Evolutionary conservation across 148 eudicot species (phyloP), one percentile per base, ranked within the genome.

Genomic region (Rhododendron kiyosumense): DNA sequence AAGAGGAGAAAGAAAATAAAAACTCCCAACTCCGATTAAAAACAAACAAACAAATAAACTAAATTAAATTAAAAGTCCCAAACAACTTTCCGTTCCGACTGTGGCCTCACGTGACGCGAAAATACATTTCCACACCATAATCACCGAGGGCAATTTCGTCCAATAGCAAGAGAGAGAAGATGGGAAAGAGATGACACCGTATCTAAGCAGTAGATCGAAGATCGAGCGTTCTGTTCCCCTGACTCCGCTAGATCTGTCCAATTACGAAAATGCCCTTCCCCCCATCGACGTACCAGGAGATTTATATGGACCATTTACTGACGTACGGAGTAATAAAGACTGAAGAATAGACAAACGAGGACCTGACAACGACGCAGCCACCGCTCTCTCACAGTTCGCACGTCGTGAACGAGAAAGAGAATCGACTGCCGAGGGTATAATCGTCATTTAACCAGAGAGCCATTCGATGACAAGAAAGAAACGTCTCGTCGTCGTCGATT

Each of bases 1-100:
- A 87, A 84, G 79, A 67, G 84, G 84, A 67, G 69, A 9, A 26
- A 65, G 14, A 8, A 5, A n/a, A n/a, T 67, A 67, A 65, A 65
- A 59, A 59, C n/a, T 59, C 65, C 65, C 9, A 59, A 7, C 20
- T 59, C 65, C 65, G 8, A 59, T 59, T 59, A 59, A 59, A 41
- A 59, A 59, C n/a, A 49, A 49, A 49, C n/a, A 22, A 59, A 20
- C 3, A 20, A 59, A 52, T 13, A 13, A 52, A 52, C 17, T 3
- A 52, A 52, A 3, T 54, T 4, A 17, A 54, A 54, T 78, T 15
- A 79, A 78, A 20, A 45, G 24, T 79, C 30, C 71, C 49, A 38
- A 41, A 69, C 34, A 48, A 13, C 30, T n/a, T n/a, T 18, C 59
- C 22, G 34, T 11, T 28, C 10, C 46, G 3, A 26, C 77, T 32